Evolutionary conservation across 148 eudicot genomes (phyloP).

Genomic region (Rhododendron williamsianum): DNA sequence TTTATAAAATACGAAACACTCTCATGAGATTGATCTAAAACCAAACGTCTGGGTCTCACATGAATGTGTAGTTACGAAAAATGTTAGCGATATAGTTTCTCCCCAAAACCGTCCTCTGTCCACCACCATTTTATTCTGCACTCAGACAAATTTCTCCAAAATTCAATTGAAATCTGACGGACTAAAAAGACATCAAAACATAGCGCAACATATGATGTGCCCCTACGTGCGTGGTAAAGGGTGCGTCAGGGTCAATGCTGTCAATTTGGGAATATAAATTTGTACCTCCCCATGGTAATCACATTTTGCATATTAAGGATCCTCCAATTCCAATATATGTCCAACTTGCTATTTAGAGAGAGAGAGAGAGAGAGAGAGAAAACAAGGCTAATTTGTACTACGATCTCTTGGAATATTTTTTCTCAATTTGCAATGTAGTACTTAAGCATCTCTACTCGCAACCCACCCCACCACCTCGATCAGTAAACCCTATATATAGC

Average conservation of each 20-base stretch:
- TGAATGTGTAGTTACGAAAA: not conserved
- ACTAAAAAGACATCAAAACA: not conserved
- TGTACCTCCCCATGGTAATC: not conserved
- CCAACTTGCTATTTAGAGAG: no score
- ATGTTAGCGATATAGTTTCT: not conserved
- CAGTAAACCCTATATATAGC: not conserved
- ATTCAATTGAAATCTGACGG: not conserved
- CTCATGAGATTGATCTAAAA: no score
- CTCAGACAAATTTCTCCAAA: no score
- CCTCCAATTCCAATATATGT: no score
- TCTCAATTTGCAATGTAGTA: not conserved
- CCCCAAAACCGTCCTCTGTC: no score
- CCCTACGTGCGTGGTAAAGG: not conserved
- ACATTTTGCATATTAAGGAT: not conserved
- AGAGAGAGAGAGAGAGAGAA: not conserved
- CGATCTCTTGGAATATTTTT: not conserved
- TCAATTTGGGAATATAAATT: not conserved
- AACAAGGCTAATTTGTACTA: not conserved
- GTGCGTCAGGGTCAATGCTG: not conserved
- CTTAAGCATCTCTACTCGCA: not conserved
- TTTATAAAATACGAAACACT: no score
- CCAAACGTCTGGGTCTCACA: not conserved
- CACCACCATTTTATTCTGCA: no score
- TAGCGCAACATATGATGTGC: not conserved
- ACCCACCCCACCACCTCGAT: not conserved